A percentile compares a stretch with the other conserved stretches of the same genome.
Evolutionary conservation across 1,284 basidiomycete genomes (phyloP).

Genomic region (Porogramme epimiltina): DNA sequence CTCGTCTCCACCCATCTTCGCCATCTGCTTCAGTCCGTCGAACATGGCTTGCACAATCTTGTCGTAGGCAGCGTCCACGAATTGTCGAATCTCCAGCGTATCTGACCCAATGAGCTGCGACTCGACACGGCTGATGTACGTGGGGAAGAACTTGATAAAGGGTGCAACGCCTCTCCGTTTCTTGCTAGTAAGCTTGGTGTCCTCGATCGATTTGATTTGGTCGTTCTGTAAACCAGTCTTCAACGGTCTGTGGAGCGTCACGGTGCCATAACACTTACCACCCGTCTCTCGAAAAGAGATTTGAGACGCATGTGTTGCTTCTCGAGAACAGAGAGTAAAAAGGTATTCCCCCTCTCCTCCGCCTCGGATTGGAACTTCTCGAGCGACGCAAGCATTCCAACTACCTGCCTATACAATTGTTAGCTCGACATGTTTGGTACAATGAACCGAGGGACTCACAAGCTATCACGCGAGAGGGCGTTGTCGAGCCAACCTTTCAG

Average conservation of each 20-base stretch:
- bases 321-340: conserved; percentile 73
- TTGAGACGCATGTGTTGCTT: conserved; percentile 83
- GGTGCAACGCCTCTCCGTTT: conserved; percentile 92
- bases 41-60: conserved; percentile 89
- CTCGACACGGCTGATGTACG: conserved; percentile 86
- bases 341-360: conserved; percentile 77
- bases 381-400: conserved; percentile 81
- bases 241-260: not conserved
- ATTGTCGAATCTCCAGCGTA: conserved; percentile 75
- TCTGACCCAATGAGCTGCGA: conserved; percentile 81
- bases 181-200: conserved; percentile 88
- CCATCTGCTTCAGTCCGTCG: conserved; percentile 91
- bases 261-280: conserved; percentile 53
- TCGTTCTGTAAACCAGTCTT: conserved; percentile 57
- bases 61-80: conserved; percentile 86
- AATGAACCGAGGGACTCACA: conserved; percentile 54
- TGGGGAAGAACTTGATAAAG: conserved; percentile 92
- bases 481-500: conserved; percentile 85
- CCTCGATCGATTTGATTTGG: conserved; percentile 89
- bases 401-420: conserved; percentile 65
- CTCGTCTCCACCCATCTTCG: conserved; percentile 86
- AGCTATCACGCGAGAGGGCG: conserved; percentile 72
- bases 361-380: conserved; percentile 83
- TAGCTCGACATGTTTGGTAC: no score
- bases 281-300: conserved; percentile 72